Percentiles rank a stretch among this genome's conserved stretches.
These are phyloP conservation scores for Leucoagaricus sp. DNA, from an alignment of 1,284 basidiomycete species.

Conservation along the genomic window DNA sequence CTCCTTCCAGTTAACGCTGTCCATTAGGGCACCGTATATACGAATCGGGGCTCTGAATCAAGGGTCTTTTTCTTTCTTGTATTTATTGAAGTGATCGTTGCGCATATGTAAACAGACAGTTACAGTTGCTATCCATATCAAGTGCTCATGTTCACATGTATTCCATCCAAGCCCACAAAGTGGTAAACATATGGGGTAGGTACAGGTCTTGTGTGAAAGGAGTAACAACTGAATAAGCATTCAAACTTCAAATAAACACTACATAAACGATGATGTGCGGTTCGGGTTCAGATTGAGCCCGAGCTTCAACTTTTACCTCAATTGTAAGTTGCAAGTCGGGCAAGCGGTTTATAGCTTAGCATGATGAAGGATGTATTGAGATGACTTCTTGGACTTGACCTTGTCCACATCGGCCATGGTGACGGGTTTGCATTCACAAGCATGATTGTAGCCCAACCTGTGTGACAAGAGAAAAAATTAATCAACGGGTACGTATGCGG, in stretches of 20 bases:
- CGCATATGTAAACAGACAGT: background rate
- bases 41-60: background rate
- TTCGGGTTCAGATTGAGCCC: too few relatives aligned
- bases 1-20: too few relatives aligned
- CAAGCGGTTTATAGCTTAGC: slow-evolving; percentile 40
- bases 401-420: slow-evolving; percentile 68
- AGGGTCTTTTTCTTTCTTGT: background rate
- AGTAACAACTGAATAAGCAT: too few relatives aligned
- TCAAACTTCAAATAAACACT: background rate
- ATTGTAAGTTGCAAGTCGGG: too few relatives aligned
- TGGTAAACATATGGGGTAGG: background rate
- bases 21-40: too few relatives aligned
- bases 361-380: slow-evolving; percentile 45
- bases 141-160: background rate
- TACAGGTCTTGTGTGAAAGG: too few relatives aligned
- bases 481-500: background rate
- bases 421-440: slow-evolving; percentile 61
- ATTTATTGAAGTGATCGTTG: background rate
- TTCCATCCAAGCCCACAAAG: background rate
- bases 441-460: slow-evolving; percentile 83
- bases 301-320: too few relatives aligned
- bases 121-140: background rate
- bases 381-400: slow-evolving; percentile 68
- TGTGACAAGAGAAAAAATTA: slow-evolving; percentile 6
- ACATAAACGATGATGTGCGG: background rate